These are phyloP conservation scores for Croton setiger DNA, from an alignment of 441 rosid species.

Conservation along the genomic window DNA sequence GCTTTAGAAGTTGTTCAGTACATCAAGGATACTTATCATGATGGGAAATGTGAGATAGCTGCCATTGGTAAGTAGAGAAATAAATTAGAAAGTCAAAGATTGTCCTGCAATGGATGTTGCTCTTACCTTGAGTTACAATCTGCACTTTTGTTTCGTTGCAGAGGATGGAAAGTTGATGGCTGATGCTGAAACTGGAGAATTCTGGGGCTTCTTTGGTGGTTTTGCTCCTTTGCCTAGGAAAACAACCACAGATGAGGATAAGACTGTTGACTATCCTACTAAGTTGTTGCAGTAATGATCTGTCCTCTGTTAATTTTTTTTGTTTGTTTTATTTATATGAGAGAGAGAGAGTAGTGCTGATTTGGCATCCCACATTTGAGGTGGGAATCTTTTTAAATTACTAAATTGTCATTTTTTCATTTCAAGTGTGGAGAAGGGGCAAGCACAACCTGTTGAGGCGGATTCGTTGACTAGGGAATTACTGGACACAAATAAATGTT, in stretches of 20 bases:
- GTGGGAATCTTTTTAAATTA: neutral
- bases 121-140: conserved; percentile 5
- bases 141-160: conserved; percentile 41
- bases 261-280: conserved; percentile 35
- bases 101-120: conserved; percentile 3
- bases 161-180: conserved; percentile 99
- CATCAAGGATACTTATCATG: conserved; percentile 86
- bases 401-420: conserved; percentile 29
- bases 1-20: conserved; percentile 95
- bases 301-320: conserved; percentile 8
- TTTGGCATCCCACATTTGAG: conserved; percentile 7
- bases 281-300: conserved; percentile 61
- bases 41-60: conserved; percentile 90
- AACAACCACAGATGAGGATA: conserved; percentile 51
- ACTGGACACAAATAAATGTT: conserved; percentile 75
- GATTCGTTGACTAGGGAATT: conserved; percentile 72
- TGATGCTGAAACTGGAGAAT: conserved; percentile 98
- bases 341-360: neutral
- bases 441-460: conserved; percentile 56
- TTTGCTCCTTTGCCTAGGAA: conserved; percentile 98
- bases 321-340: neutral
- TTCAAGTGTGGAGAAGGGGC: conserved; percentile 82
- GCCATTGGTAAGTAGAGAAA: conserved; percentile 64
- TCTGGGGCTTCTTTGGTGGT: conserved; percentile 97
- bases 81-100: conserved; percentile 22